Conservation (phyloP, 345 rosid species). For the Dovyalis caffra region DNA sequence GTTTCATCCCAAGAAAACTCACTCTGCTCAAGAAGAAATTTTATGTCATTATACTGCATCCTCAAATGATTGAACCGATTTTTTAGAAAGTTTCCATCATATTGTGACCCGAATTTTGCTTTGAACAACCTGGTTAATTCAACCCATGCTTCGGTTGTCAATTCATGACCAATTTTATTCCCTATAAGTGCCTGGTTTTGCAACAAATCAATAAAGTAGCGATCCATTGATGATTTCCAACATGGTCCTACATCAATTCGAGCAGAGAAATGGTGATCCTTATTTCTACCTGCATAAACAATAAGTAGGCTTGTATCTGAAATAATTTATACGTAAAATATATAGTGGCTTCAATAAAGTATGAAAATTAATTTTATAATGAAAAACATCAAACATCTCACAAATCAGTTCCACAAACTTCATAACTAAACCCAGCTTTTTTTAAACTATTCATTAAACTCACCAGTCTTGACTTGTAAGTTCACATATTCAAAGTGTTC, state of each 20-base stretch:
- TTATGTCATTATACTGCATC: slow-evolving; percentile 31
- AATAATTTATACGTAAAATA: not conserved
- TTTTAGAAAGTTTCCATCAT: slow-evolving; percentile 26
- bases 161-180: slow-evolving; percentile 37
- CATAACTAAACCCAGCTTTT: not conserved
- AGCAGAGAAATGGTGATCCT: slow-evolving; percentile 13
- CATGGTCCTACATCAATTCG: slow-evolving; percentile 11
- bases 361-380: not conserved
- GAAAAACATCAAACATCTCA: not conserved
- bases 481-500: slow-evolving; percentile 20
- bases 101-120: slow-evolving; percentile 21
- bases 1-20: slow-evolving; percentile 47
- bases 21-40: slow-evolving; percentile 34
- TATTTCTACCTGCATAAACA: slow-evolving; percentile 30
- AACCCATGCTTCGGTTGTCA: slow-evolving; percentile 37
- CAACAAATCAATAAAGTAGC: slow-evolving; percentile 38
- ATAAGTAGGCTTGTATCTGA: not conserved
- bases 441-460: slow-evolving; percentile 8
- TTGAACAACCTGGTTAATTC: slow-evolving; percentile 29
- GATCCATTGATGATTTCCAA: slow-evolving; percentile 39
- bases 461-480: slow-evolving; percentile 20
- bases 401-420: not conserved
- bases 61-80: slow-evolving; percentile 32
- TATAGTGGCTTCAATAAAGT: not conserved
- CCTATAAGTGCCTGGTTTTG: slow-evolving; percentile 43